phyloP scores from a whole-genome alignment of 345 rosid species.

The Atalantia buxifolia region DNA sequence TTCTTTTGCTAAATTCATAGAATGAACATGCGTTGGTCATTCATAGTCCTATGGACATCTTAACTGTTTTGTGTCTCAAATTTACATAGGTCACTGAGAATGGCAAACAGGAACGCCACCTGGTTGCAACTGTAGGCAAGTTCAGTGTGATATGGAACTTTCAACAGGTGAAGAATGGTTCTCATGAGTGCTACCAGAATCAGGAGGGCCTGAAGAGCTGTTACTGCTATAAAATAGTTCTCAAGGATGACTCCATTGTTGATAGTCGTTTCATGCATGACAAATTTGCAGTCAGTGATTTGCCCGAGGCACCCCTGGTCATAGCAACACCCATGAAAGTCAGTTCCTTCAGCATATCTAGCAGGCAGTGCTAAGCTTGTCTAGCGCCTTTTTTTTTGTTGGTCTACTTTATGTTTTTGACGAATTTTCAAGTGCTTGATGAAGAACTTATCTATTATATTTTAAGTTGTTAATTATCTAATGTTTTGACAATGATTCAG shows the following conservation, averaged over 20 bases:
- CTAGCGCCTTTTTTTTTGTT: not conserved
- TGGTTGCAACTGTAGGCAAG: constrained; percentile 96
- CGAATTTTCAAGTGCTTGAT: constrained; percentile 8
- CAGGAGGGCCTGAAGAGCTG: constrained; percentile 84
- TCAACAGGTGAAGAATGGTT: constrained; percentile 72
- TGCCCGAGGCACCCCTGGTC: constrained; percentile 97
- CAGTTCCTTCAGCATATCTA: constrained; percentile 96
- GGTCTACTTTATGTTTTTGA: constrained; percentile 6
- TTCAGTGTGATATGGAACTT: constrained; percentile 94
- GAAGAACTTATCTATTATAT: constrained; percentile 11
- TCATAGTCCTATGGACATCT: not conserved
- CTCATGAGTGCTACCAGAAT: constrained; percentile 73
- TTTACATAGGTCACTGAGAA: constrained; percentile 64
- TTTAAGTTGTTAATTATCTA: not conserved
- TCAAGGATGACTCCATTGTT: constrained; percentile 82
- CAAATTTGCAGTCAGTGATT: constrained; percentile 81
- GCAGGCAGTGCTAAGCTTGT: constrained; percentile 46
- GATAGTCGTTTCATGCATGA: constrained; percentile 99
- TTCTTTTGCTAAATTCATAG: not conserved
- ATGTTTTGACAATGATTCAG: not conserved
- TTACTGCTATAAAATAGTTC: constrained; percentile 90
- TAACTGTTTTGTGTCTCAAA: constrained; percentile 10
- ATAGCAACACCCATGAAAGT: constrained; percentile 95
- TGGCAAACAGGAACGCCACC: constrained; percentile 82
- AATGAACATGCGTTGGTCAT: not conserved